phyloP scores from a whole-genome alignment of 208 protist genomes.

The Leishmania amazonensis region DNA sequence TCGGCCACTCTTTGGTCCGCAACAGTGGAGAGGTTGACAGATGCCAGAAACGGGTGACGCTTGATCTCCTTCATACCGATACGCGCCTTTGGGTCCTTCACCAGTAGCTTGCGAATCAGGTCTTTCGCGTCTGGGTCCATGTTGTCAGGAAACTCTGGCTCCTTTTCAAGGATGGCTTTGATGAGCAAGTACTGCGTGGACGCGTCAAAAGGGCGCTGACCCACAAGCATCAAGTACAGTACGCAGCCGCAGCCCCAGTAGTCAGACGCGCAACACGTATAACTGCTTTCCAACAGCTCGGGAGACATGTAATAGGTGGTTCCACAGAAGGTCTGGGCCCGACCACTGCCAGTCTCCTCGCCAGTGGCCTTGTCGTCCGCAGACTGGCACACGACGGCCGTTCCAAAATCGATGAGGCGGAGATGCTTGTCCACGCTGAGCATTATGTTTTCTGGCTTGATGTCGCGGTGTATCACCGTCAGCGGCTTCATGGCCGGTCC shows the following conservation, averaged over 20 bases:
- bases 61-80: slow-evolving; percentile 69
- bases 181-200: slow-evolving; percentile 89
- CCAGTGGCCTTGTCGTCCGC: slow-evolving; percentile 67
- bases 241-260: slow-evolving; percentile 95
- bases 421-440: slow-evolving; percentile 91
- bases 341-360: slow-evolving; percentile 54
- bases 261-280: slow-evolving; percentile 93
- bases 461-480: slow-evolving; percentile 94
- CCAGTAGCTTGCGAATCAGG: slow-evolving; percentile 75
- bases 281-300: slow-evolving; percentile 92
- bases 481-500: slow-evolving; percentile 31
- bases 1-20: slow-evolving; percentile 33
- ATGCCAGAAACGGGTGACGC: slow-evolving; percentile 76
- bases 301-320: slow-evolving; percentile 95
- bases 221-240: slow-evolving; percentile 91
- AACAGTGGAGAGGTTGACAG: slow-evolving; percentile 66
- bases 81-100: slow-evolving; percentile 72
- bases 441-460: slow-evolving; percentile 97
- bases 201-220: slow-evolving; percentile 86
- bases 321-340: slow-evolving; percentile 89
- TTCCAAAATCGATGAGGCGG: slow-evolving; percentile 97
- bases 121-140: slow-evolving; percentile 77
- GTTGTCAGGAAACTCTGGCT: slow-evolving; percentile 69
- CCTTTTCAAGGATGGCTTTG: slow-evolving; percentile 85
- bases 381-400: slow-evolving; percentile 81